Conservation (phyloP, 306 rosid species). For the Abrus pulchellus region DNA sequence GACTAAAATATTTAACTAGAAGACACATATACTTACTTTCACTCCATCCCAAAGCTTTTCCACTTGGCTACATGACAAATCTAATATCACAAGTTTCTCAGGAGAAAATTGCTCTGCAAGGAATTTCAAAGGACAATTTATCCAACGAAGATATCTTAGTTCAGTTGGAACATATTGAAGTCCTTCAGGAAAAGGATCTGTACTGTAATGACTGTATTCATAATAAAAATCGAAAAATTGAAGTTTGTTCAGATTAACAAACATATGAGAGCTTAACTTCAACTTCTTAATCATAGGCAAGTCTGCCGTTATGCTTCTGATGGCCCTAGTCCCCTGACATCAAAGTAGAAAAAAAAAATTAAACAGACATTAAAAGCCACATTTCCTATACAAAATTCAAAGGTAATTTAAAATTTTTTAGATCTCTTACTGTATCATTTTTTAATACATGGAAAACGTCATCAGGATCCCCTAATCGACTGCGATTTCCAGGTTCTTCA, state of each 20-base stretch:
- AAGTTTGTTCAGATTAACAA: conserved; percentile 22
- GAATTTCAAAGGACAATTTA: background rate
- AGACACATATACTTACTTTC: background rate
- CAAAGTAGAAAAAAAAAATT: too few relatives aligned
- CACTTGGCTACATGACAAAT: background rate
- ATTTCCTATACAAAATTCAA: background rate
- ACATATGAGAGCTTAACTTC: background rate
- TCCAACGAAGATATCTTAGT: conserved; percentile 39
- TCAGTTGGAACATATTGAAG: conserved; percentile 6
- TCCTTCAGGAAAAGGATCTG: background rate
- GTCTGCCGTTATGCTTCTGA: conserved; percentile 27
- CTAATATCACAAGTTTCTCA: conserved; percentile 32
- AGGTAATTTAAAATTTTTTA: too few relatives aligned
- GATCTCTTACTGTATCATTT: background rate
- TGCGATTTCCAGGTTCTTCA: background rate
- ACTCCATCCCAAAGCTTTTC: conserved; percentile 1
- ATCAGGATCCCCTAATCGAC: conserved; percentile 22
- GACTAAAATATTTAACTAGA: background rate
- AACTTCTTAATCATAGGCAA: background rate
- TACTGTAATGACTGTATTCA: too few relatives aligned
- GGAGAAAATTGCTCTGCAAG: conserved; percentile 23
- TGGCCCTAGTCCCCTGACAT: conserved; percentile 23
- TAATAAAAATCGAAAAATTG: background rate
- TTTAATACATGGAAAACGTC: conserved; percentile 15
- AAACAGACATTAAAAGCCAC: background rate